Conservation (phyloP, 768 basidiomycete species). For the Phylloporus rhodoxanthus region DNA sequence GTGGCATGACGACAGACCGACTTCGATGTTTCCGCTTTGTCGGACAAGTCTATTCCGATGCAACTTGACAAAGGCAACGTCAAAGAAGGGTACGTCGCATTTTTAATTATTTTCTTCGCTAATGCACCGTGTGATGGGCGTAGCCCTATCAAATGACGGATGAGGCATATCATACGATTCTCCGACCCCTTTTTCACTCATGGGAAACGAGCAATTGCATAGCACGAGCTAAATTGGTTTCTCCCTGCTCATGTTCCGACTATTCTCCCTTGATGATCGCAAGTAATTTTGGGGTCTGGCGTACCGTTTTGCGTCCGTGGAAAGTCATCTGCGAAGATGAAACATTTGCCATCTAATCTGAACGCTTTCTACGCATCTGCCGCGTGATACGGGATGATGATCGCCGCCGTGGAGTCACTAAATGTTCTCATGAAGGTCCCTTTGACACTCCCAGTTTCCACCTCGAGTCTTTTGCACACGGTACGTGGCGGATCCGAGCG, state of each 20-base stretch:
- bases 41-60: neutral
- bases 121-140: neutral
- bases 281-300: neutral
- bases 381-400: neutral
- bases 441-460: neutral
- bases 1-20: neutral
- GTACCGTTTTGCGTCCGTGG: neutral
- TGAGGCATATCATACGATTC: neutral
- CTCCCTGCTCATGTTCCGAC: neutral
- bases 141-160: neutral
- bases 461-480: neutral
- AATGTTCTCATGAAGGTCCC: neutral
- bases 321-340: neutral
- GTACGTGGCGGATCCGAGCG: neutral
- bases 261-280: conserved; percentile 16
- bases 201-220: conserved; percentile 1
- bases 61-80: neutral
- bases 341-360: neutral
- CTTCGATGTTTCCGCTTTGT: neutral
- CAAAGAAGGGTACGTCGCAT: neutral
- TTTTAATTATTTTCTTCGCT: neutral
- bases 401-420: neutral
- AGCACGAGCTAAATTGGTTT: conserved; percentile 1
- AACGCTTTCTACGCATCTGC: neutral
- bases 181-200: neutral